A percentile compares a stretch with the other conserved stretches of the same genome.
Evolutionary conservation across 345 rosid genomes (phyloP).

Genomic region (Microcos paniculata): DNA sequence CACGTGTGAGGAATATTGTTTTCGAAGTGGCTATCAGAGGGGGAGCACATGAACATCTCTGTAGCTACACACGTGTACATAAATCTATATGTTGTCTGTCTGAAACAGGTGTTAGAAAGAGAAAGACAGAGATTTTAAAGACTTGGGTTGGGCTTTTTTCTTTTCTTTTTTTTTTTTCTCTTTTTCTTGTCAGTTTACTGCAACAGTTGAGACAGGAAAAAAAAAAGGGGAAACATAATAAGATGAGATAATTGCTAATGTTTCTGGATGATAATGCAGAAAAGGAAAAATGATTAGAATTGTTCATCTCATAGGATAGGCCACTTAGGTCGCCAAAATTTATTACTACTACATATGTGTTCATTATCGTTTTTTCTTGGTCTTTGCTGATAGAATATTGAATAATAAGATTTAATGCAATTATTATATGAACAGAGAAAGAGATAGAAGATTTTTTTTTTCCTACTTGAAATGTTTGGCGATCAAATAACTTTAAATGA

Average conservation of each 20-base stretch:
- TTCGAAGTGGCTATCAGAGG: conserved; percentile 16
- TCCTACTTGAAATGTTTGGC: not conserved
- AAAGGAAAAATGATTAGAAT: not conserved
- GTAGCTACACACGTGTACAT: conserved; percentile 30
- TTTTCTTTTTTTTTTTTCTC: no score
- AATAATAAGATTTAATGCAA: not conserved
- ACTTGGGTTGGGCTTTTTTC: not conserved
- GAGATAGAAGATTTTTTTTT: not conserved
- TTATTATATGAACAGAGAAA: not conserved
- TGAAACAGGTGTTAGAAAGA: conserved; percentile 23
- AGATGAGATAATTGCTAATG: not conserved
- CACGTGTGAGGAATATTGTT: conserved; percentile 41
- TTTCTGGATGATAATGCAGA: not conserved
- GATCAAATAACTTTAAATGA: conserved; percentile 10
- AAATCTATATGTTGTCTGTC: conserved; percentile 20
- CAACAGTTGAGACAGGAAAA: not conserved
- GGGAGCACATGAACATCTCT: conserved; percentile 30
- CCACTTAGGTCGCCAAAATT: not conserved
- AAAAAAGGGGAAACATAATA: not conserved
- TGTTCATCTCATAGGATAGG: not conserved
- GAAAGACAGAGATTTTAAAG: not conserved
- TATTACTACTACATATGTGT: not conserved
- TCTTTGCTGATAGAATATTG: not conserved
- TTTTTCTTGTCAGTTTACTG: no score
- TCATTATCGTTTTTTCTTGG: not conserved